Base-by-base conservation (phyloP, 352 stramenopile species). In the Phytophthora nicotianae region DNA sequence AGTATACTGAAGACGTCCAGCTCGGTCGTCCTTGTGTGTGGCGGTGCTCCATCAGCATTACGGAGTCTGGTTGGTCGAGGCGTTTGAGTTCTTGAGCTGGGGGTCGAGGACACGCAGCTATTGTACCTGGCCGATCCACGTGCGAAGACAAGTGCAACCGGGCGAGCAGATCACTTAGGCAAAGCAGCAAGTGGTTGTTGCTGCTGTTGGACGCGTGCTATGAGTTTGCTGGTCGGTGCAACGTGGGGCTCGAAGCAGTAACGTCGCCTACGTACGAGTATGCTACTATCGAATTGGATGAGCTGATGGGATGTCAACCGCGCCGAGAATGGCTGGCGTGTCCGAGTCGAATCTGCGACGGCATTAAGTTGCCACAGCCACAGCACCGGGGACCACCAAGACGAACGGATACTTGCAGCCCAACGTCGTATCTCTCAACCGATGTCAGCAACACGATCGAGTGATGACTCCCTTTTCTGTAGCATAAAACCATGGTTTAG, bases 231-330 rank as follows among this genome's bases (percentile, higher is more conserved):
- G 52, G n/a, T 62, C 42, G 33, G 43, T 57, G 58, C 53, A 64
- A 67, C 42, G 58, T 43, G 58, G 16, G 48, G 42, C 19, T 42
- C 58, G 58, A 66, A 51, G 56, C 46, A 60, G 27, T 52, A 35
- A 50, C 58, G 58, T 16, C 41, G 51, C 51, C 23, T 70, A 63
- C 62, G 56, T 54, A 66, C 62, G 56, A 53, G 45, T 37, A 54
- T 67, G 56, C 57, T 71, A 71, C 63, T 71, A 51, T 71, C 57
- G 57, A 67, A 67, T 71, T 71, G 63, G 63, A 71, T 71, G 63
- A 71, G 63, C 63, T 71, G 63, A 71, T 58, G 56, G 63, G 57
- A 67, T 71, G 62, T 70, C 62, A 66, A 70, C 55, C 53, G 62
- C 49, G 7, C 5, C 47, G 42, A 62, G 63, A 71, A 61, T 71